Evolutionary conservation across 306 rosid genomes (phyloP).

Genomic region (Canavalia ensiformis): DNA sequence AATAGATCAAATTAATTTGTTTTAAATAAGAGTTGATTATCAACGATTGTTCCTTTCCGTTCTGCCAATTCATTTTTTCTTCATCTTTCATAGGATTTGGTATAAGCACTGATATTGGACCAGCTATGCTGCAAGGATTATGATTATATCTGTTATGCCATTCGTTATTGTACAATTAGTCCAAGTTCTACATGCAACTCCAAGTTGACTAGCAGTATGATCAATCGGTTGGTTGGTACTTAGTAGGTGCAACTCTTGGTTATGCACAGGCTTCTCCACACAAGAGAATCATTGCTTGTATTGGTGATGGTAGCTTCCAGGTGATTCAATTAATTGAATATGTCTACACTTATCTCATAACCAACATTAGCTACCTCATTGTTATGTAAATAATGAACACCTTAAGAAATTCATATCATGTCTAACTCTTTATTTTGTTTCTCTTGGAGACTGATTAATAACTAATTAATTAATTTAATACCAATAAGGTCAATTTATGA

Average conservation of each 20-base stretch:
- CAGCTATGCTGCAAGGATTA: conserved; percentile 53
- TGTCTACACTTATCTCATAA: not conserved
- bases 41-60: too few species aligned
- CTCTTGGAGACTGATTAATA: not conserved
- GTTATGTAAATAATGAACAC: not conserved
- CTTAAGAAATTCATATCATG: not conserved
- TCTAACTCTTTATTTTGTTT: not conserved
- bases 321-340: not conserved
- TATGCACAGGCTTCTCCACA: conserved; percentile 37
- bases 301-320: conserved; percentile 48
- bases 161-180: too few species aligned
- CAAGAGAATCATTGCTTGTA: conserved; percentile 40
- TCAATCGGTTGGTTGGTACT: conserved; percentile 41
- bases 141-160: too few species aligned
- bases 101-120: conserved; percentile 79
- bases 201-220: conserved; percentile 17
- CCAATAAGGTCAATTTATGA: not conserved
- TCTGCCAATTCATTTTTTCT: too few species aligned
- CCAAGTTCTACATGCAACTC: too few species aligned
- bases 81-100: too few species aligned
- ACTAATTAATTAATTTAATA: not conserved
- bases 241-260: conserved; percentile 42
- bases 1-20: not conserved
- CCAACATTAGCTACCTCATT: not conserved
- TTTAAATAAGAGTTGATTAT: not conserved